Evolutionary conservation across 2,329 filamentous ascomycete genomes (phyloP).

Genomic region (Cladobotryum mycophilum): DNA sequence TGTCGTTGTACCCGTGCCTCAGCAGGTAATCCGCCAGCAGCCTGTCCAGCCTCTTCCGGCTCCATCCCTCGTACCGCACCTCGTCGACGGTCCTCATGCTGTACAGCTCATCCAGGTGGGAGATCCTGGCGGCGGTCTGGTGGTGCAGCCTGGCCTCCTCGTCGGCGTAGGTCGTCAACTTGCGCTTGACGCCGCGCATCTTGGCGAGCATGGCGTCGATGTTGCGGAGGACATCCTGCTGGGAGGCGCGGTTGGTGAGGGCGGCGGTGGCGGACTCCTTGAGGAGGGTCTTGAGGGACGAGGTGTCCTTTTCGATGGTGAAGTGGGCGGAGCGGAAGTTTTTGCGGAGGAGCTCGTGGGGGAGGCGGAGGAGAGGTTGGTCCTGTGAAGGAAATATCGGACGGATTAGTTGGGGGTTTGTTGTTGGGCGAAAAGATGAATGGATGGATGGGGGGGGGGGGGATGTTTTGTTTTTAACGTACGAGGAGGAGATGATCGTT

Average conservation of each 20-base stretch:
- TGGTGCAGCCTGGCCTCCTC: slow-evolving; percentile 74
- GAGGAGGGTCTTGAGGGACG: slow-evolving; percentile 53
- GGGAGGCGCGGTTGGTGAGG: slow-evolving; percentile 53
- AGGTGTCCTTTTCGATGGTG: slow-evolving; percentile 65
- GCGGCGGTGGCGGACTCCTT: slow-evolving; percentile 62
- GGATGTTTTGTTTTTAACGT: background rate
- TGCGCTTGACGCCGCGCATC: slow-evolving; percentile 82
- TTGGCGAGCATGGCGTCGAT: slow-evolving; percentile 80
- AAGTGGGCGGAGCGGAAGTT: slow-evolving; percentile 87
- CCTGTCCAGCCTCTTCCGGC: slow-evolving; percentile 70
- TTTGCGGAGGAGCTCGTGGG: slow-evolving; percentile 85
- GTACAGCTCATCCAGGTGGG: slow-evolving; percentile 77
- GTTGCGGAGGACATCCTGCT: slow-evolving; percentile 68
- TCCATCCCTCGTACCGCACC: slow-evolving; percentile 91
- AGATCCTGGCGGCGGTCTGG: slow-evolving; percentile 68
- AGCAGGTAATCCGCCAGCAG: slow-evolving; percentile 90
- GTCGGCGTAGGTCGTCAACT: slow-evolving; percentile 68
- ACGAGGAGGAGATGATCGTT: slow-evolving; percentile 71
- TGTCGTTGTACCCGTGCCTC: slow-evolving; percentile 73
- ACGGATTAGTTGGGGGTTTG: slow-evolving; percentile 1
- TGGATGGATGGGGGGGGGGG: background rate
- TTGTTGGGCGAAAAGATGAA: slow-evolving; percentile 4
- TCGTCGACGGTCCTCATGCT: slow-evolving; percentile 76
- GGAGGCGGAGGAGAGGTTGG: slow-evolving; percentile 87
- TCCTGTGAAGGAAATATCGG: slow-evolving; percentile 49